Evolutionary conservation across 2,329 filamentous ascomycete species (phyloP), one percentile per base, ranked within the genome.

Genomic region (Paraconiothyrium sp.): DNA sequence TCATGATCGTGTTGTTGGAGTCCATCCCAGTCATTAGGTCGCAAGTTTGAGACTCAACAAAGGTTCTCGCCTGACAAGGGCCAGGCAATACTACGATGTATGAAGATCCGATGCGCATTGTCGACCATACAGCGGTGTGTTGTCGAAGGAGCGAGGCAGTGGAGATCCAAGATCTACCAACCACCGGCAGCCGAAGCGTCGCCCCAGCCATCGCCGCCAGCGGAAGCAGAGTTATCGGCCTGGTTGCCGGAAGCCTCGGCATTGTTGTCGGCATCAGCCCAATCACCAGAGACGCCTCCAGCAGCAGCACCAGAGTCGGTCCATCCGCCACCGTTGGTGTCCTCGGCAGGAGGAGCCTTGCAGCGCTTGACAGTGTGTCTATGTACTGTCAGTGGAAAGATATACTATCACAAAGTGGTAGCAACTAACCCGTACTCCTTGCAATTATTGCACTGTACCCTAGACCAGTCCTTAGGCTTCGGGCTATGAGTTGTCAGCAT

Each of bases 381-480:
- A 22, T 55, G 76, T 71, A 75, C 66, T 73, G 54, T 66, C 61
- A 64, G 57, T 63, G 11, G 59, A 16, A 4, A 24, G 54, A 30
- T 22, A 20, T 10, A 10, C n/a, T 5, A 13, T 10, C 30, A 6
- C 39, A 37, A 4, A 13, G 27, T 5, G 13, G 11, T 8, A 11
- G 37, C 39, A 20, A 54, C 43, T 47, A 13, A 70, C 77, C 71
- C 76, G 73, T 75, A 79, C 65, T 84, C 61, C 37, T 78, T 65
- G 68, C 88, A 90, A 74, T 88, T 88, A 58, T 73, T 77, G 77
- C 88, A 90, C 74, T 87, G 84, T 61, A 89, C 81, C 8, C 85
- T 83, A n/a, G 81, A 78, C 83, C 84, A 84, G 69, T 88, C 84
- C 44, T 79, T 81, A 4, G 88, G 88, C 76, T 87, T 82, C 0